Conservation (phyloP, 139 green algal species). For the Raphidocelis subcapitata region DNA sequence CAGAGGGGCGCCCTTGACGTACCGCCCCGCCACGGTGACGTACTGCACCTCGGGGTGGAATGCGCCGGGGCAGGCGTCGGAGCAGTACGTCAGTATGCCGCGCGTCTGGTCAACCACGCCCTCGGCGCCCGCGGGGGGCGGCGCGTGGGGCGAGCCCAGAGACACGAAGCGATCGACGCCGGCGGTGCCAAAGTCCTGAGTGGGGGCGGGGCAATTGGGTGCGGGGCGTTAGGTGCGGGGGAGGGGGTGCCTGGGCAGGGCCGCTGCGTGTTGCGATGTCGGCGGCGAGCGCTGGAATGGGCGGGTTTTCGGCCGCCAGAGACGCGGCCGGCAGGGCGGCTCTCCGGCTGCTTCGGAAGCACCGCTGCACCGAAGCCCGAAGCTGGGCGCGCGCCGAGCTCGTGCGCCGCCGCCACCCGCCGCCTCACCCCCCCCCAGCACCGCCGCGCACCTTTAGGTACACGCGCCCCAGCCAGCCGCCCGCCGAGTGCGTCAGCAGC, state of each 20-base stretch:
- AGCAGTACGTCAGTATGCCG: slow-evolving; percentile 82
- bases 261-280: too few relatives aligned
- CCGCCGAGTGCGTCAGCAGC: slow-evolving; percentile 85
- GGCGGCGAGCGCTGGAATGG: too few relatives aligned
- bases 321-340: too few relatives aligned
- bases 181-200: slow-evolving; percentile 60
- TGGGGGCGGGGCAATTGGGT: too few relatives aligned
- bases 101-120: slow-evolving; percentile 92
- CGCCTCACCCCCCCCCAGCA: too few relatives aligned
- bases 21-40: slow-evolving; percentile 80
- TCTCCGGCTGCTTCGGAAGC: too few relatives aligned
- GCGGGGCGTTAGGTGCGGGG: too few relatives aligned
- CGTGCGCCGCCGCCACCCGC: too few relatives aligned
- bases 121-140: slow-evolving; percentile 38
- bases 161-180: slow-evolving; percentile 47
- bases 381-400: too few relatives aligned
- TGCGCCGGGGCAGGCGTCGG: slow-evolving; percentile 58
- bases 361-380: too few relatives aligned
- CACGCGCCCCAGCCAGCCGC: slow-evolving; percentile 84
- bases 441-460: slow-evolving; percentile 51
- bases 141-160: slow-evolving; percentile 70
- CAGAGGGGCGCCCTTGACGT: slow-evolving; percentile 61
- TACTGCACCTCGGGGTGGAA: slow-evolving; percentile 76
- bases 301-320: too few relatives aligned
- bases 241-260: too few relatives aligned